Evolutionary conservation across 352 stramenopile genomes (phyloP), one percentile per base, ranked within the genome.

Genomic region (Phytophthora colocasiae): DNA sequence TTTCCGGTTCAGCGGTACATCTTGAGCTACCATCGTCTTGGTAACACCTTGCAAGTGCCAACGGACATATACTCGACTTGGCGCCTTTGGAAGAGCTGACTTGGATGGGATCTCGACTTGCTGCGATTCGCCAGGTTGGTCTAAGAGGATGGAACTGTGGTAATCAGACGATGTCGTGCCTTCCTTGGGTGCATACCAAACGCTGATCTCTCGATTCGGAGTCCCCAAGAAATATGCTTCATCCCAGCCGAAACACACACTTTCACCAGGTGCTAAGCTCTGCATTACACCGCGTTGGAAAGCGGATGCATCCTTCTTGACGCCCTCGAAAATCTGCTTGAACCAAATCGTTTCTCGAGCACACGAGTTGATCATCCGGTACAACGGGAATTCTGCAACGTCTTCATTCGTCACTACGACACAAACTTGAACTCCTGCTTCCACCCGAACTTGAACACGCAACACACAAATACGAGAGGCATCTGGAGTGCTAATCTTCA

Each of bases 401-500:
- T 97, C 82, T 63, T 96, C 87, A 38, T 70, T 86, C 7, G 76
- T 91, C 7, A 97, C 53, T 6, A 97, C 68, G 14, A 95, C 57
- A 45, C 85, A 95, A 8, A 92, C 84, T 36, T 89, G 85, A 5
- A 94, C 80, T 1, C 78, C 77, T 11, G 77, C 83, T 40, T 95
- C 80, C 1, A 94, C 77, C 9, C 87, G 85, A 32, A 96, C 82
- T 66, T 97, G 85, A 22, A 95, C 73, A 2, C 89, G 87, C 2
- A 95, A 53, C 11, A 95, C 82, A n/a, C 86, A 75, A n/a, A 95
- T 83, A 11, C 87, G 73, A 53, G 79, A 87, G 2, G 88, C 89
- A 54, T 90, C 86, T 50, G 81, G 83, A 66, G 91, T 96, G 55
- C 85, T 93, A n/a, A 93, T 58, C 62, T 97, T 97, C 27, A 95